Evolutionary conservation across 1,284 basidiomycete genomes (phyloP).

Genomic region (Phylloporus sp.): DNA sequence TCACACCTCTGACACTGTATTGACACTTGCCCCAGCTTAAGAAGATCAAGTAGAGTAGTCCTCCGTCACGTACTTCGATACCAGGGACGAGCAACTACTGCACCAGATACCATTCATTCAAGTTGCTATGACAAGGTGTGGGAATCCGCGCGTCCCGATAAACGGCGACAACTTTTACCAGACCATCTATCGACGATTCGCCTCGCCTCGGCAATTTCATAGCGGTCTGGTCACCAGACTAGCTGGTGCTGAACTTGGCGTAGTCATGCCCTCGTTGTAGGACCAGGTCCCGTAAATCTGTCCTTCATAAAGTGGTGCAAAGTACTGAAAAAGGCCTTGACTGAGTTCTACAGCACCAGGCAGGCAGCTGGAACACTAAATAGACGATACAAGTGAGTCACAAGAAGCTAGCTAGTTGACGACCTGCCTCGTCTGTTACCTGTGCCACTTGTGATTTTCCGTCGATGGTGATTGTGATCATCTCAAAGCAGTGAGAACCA

Average conservation of each 20-base stretch:
- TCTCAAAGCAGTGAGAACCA: slow-evolving; percentile 55
- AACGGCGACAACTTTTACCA: no score
- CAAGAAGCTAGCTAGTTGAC: not conserved
- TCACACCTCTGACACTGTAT: slow-evolving; percentile 20
- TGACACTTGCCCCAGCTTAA: slow-evolving; percentile 56
- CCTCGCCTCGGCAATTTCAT: no score
- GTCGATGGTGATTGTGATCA: slow-evolving; percentile 56
- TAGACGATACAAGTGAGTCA: not conserved
- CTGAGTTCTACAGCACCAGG: slow-evolving; percentile 53
- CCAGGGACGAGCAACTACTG: not conserved
- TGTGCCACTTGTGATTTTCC: slow-evolving; percentile 58
- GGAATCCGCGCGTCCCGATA: no score
- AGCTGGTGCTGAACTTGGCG: slow-evolving; percentile 24
- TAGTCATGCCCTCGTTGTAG: slow-evolving; percentile 31
- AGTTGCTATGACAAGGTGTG: no score
- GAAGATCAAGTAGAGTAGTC: slow-evolving; percentile 63
- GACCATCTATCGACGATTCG: no score
- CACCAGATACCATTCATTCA: slow-evolving; percentile 35
- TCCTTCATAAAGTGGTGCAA: slow-evolving; percentile 40
- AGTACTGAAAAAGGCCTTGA: slow-evolving; percentile 49
- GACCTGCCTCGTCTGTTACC: slow-evolving; percentile 55
- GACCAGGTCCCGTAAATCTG: slow-evolving; percentile 45
- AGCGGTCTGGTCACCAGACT: no score
- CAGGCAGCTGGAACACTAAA: slow-evolving; percentile 46
- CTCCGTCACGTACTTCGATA: not conserved